Conservation (phyloP, 495 filamentous ascomycete genomes). For the Podospora bellae-mahoneyi region DNA sequence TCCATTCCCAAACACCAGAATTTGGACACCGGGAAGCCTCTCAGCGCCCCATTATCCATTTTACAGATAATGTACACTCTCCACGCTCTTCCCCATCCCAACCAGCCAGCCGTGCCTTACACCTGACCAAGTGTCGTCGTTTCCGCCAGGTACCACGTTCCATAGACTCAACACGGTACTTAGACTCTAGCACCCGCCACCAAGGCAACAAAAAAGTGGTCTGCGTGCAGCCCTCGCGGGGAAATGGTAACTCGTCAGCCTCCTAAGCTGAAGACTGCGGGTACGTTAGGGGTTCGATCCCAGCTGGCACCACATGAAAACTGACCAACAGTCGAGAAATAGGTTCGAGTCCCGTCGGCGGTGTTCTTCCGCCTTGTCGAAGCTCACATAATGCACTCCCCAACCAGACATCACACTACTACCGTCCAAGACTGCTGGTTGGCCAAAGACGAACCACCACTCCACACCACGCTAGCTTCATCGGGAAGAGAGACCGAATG, state of each 20-base stretch:
- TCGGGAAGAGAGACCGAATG: background rate
- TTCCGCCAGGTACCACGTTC: background rate
- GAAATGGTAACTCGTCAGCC: conserved; percentile 7
- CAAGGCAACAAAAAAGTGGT: background rate
- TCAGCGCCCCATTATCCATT: background rate
- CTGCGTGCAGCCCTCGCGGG: background rate
- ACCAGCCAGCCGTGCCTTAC: background rate
- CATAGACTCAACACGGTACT: background rate
- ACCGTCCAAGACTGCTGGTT: too few relatives aligned
- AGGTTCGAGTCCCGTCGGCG: conserved; percentile 5
- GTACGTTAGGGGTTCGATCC: background rate
- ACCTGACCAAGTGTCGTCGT: background rate
- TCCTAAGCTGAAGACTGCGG: background rate
- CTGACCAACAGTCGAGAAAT: background rate
- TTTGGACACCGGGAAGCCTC: background rate
- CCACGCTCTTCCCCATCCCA: background rate
- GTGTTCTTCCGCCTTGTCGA: background rate
- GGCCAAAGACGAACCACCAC: too few relatives aligned
- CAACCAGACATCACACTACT: background rate
- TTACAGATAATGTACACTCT: background rate
- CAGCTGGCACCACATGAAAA: background rate
- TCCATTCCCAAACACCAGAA: background rate
- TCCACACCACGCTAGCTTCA: background rate
- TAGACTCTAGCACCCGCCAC: background rate
- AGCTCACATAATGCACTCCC: background rate